phyloP scores from a whole-genome alignment of 345 rosid species.

The Eutrema heterophyllum region DNA sequence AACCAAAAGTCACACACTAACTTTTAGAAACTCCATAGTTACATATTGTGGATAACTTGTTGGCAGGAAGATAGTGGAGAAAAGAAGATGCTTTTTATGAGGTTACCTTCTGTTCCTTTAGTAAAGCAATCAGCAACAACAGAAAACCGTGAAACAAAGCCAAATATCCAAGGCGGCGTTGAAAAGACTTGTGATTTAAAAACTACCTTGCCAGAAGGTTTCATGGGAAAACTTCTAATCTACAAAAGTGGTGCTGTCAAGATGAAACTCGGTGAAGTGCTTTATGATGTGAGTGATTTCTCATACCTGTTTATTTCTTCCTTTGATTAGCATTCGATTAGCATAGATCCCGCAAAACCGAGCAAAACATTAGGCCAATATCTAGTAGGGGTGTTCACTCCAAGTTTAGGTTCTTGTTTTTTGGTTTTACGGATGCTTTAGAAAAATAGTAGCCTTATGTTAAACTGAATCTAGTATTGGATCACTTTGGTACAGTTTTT shows the following conservation, averaged over 20 bases:
- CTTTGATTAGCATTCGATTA: not conserved
- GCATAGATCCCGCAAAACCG: not conserved
- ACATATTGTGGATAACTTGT: slow-evolving; percentile 10
- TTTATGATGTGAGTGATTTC: slow-evolving; percentile 59
- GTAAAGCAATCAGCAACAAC: slow-evolving; percentile 36
- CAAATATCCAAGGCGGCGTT: not conserved
- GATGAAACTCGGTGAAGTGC: slow-evolving; percentile 70
- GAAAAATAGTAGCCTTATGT: no score
- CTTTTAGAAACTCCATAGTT: not conserved
- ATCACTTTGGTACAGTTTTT: no score
- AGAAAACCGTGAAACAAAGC: slow-evolving; percentile 32
- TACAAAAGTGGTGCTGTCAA: slow-evolving; percentile 77
- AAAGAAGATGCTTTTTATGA: slow-evolving; percentile 56
- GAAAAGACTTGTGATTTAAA: slow-evolving; percentile 27
- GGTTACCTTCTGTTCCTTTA: slow-evolving; percentile 64
- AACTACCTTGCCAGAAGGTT: slow-evolving; percentile 60
- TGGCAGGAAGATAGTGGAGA: slow-evolving; percentile 65
- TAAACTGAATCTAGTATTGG: no score
- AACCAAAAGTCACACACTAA: not conserved
- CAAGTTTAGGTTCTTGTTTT: no score
- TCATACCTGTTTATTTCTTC: not conserved
- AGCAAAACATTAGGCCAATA: no score
- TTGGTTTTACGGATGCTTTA: no score
- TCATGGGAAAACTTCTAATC: slow-evolving; percentile 83
- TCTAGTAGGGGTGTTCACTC: no score